These are phyloP conservation scores for Daldinia eschscholtzii DNA, from an alignment of 2,329 filamentous ascomycete genomes.

Conservation along the genomic window DNA sequence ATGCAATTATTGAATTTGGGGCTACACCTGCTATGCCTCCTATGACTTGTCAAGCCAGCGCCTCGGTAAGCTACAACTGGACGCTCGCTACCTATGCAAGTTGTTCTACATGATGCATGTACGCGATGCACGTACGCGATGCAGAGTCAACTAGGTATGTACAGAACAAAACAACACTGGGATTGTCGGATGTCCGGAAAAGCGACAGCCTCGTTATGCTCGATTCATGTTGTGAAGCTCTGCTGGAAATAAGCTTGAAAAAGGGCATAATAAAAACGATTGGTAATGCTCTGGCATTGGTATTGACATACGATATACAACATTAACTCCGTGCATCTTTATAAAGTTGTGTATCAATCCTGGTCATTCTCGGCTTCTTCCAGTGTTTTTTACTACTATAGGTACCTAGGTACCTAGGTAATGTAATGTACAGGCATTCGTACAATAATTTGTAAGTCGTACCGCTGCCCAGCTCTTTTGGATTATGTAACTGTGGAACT, in stretches of 20 bases:
- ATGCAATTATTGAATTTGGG: not conserved
- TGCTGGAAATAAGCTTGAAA: slow-evolving; percentile 4
- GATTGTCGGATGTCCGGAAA: slow-evolving; percentile 33
- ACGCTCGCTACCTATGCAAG: not conserved
- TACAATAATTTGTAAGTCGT: not conserved
- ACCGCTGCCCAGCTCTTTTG: not conserved
- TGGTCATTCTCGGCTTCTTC: slow-evolving; percentile 3
- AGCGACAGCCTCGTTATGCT: slow-evolving; percentile 4
- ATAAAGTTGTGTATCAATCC: not conserved
- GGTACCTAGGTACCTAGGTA: too few species aligned
- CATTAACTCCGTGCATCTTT: not conserved
- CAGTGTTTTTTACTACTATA: not conserved
- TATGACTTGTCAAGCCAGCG: not conserved
- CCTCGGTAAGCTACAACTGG: not conserved
- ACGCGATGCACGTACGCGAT: slow-evolving; percentile 18
- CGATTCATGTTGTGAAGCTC: not conserved
- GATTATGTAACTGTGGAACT: slow-evolving; percentile 13
- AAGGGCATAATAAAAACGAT: not conserved
- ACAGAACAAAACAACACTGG: not conserved
- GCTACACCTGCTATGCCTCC: not conserved
- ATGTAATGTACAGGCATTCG: not conserved
- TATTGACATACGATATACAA: not conserved
- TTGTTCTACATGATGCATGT: slow-evolving; percentile 20
- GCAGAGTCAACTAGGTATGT: not conserved
- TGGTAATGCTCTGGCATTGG: not conserved